Evolutionary conservation across 2,329 filamentous ascomycete genomes (phyloP).

Genomic region (Amauroascus niger): DNA sequence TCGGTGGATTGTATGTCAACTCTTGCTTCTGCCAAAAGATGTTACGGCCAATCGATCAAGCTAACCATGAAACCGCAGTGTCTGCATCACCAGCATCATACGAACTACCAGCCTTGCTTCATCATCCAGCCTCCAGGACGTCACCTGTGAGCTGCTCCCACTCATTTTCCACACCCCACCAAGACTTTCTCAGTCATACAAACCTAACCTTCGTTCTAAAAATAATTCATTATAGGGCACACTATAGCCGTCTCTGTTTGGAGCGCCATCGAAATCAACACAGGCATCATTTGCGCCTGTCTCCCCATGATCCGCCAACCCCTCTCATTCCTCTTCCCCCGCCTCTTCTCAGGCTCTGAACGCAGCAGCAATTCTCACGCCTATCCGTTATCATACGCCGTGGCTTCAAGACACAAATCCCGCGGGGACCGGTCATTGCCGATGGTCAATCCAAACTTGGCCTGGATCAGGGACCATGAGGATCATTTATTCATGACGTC

Average conservation of each 20-base stretch:
- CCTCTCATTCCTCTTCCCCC: conserved; percentile 20
- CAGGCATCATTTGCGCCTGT: conserved; percentile 32
- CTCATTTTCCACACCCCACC: background rate
- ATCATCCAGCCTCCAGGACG: conserved; percentile 14
- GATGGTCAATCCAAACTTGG: background rate
- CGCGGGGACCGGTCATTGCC: conserved; percentile 6
- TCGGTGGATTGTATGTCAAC: conserved; percentile 22
- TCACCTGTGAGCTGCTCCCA: conserved; percentile 12
- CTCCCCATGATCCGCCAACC: conserved; percentile 31
- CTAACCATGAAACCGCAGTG: conserved; percentile 9
- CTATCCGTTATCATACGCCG: conserved; percentile 1
- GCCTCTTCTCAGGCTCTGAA: conserved; percentile 13
- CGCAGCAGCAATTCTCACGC: background rate
- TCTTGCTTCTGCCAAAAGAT: background rate
- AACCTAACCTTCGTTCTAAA: background rate
- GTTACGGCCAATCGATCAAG: background rate
- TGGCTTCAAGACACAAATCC: conserved; percentile 1
- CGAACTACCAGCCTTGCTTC: conserved; percentile 25
- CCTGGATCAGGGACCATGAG: background rate
- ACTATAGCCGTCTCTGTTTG: conserved; percentile 29
- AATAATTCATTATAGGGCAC: conserved; percentile 17
- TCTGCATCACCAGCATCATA: conserved; percentile 21
- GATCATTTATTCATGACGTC: conserved; percentile 6
- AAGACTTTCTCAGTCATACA: background rate
- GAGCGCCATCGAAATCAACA: conserved; percentile 32